A percentile compares a stretch with the other conserved stretches of the same genome.
Conservation (phyloP, 1,139 yeast genomes). For the Yamadazyma aaseri region DNA sequence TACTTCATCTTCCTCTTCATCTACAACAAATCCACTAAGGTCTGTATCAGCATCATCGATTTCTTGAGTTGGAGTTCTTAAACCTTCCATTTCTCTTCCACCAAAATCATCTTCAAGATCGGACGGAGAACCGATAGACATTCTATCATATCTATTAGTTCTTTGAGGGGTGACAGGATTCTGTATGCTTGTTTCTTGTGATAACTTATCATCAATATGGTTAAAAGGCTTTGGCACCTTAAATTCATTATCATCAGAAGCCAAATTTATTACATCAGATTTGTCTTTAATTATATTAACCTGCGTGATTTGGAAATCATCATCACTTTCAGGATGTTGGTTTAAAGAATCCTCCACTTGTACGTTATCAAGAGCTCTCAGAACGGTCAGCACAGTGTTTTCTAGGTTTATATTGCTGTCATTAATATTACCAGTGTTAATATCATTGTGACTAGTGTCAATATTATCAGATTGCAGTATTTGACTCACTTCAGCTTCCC, state of each 20-base stretch:
- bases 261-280: background rate
- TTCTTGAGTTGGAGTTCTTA: conserved; percentile 38
- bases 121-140: background rate
- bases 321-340: conserved; percentile 4
- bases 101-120: conserved; percentile 41
- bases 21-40: conserved; percentile 37
- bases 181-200: background rate
- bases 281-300: conserved; percentile 6
- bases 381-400: background rate
- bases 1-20: conserved; percentile 16
- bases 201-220: background rate
- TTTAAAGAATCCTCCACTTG: conserved; percentile 4
- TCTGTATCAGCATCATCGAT: conserved; percentile 30
- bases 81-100: conserved; percentile 38
- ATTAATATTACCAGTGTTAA: background rate
- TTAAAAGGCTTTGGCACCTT: conserved; percentile 1
- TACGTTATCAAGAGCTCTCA: background rate
- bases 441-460: background rate
- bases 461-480: conserved; percentile 2
- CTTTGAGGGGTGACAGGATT: conserved; percentile 1
- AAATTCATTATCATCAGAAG: background rate
- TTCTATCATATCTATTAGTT: background rate
- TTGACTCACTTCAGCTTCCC: conserved; percentile 1
- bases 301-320: conserved; percentile 14
- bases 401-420: background rate